Percentiles rank a stretch among this genome's conserved stretches.
These are phyloP conservation scores for Camillea tinctor DNA, from an alignment of 2,329 filamentous ascomycete species.

Conservation along the genomic window DNA sequence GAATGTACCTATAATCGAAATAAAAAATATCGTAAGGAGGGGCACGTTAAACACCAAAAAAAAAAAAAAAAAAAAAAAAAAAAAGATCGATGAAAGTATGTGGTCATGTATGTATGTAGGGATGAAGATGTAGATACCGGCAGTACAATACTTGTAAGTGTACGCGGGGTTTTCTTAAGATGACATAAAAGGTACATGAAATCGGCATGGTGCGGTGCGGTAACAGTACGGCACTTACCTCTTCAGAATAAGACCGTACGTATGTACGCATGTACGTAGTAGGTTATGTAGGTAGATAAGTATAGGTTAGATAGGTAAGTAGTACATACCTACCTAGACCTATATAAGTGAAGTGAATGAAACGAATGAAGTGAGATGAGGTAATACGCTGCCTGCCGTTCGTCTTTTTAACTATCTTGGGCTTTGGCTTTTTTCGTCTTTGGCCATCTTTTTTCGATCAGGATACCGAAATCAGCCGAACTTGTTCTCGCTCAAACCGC, in stretches of 20 bases:
- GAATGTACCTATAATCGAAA: too few species aligned
- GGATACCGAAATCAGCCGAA: slow-evolving; percentile 4
- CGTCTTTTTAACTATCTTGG: background rate
- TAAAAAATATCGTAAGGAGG: too few species aligned
- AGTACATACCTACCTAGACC: too few species aligned
- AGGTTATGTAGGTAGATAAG: too few species aligned
- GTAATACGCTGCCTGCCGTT: background rate
- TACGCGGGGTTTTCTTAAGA: background rate
- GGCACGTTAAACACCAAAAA: too few species aligned
- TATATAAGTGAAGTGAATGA: too few species aligned
- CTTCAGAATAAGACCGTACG: background rate
- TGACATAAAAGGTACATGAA: background rate
- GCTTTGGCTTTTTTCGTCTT: background rate
- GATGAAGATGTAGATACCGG: background rate
- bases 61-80: too few species aligned
- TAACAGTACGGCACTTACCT: background rate
- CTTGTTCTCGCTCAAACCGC: background rate
- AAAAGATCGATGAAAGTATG: too few species aligned
- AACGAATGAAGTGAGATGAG: background rate
- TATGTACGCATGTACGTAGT: too few species aligned
- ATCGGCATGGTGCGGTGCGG: background rate
- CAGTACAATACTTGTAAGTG: background rate
- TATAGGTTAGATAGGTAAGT: too few species aligned
- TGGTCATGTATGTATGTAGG: background rate
- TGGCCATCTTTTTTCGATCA: background rate